A percentile compares a stretch with the other conserved stretches of the same genome.
These are phyloP conservation scores for Erodium moschatum DNA, from an alignment of 441 rosid species.

Conservation along the genomic window DNA sequence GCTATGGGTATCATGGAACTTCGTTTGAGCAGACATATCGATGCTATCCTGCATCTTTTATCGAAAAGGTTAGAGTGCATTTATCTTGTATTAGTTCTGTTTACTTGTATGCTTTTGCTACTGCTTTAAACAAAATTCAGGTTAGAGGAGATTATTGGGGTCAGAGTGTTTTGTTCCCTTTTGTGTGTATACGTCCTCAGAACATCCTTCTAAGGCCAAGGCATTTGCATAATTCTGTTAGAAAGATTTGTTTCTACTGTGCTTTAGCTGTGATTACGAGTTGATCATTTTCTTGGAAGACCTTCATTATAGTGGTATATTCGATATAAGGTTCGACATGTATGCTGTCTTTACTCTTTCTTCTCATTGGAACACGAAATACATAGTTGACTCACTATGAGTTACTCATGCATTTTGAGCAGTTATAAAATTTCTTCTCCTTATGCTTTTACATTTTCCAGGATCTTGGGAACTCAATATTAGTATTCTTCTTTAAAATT, in stretches of 20 bases:
- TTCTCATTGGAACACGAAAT: background rate
- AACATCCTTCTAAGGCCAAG: background rate
- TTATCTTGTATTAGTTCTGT: background rate
- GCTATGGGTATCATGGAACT: conserved; percentile 17
- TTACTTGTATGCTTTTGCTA: background rate
- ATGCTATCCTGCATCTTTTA: conserved; percentile 76
- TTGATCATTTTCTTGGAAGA: too few relatives aligned
- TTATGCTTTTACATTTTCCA: background rate
- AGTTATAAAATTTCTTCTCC: background rate
- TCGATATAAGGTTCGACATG: background rate
- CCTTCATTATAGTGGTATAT: background rate
- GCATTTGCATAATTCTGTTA: background rate
- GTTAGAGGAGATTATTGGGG: background rate
- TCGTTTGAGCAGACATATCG: conserved; percentile 58
- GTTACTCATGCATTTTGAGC: background rate
- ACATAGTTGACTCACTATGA: background rate
- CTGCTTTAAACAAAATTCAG: background rate
- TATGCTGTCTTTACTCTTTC: background rate
- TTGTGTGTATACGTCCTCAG: background rate
- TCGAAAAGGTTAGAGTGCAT: conserved; percentile 52
- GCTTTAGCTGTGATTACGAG: background rate
- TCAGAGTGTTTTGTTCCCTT: background rate
- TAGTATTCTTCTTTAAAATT: too few relatives aligned
- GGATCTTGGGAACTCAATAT: background rate
- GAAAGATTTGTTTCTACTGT: background rate